Conservation (phyloP, 768 basidiomycete genomes). For the Agaricus bisporus region DNA sequence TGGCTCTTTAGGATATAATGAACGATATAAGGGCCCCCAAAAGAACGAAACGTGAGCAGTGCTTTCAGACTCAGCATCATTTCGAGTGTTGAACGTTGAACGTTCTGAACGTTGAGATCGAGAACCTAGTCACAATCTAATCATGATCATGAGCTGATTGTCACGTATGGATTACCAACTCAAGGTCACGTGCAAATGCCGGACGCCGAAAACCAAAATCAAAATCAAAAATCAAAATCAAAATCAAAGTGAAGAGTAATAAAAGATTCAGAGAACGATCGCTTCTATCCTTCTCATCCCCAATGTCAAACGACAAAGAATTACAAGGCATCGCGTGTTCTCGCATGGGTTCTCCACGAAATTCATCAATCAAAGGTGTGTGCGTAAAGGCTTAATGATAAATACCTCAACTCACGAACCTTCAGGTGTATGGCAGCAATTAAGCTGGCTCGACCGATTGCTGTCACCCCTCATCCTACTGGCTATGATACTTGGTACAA, state of each 20-base stretch:
- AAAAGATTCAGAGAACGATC: neutral
- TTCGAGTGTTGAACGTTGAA: no score
- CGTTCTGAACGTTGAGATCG: no score
- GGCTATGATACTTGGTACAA: neutral
- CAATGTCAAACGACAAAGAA: neutral
- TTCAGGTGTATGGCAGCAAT: constrained; percentile 3
- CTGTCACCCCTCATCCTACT: constrained; percentile 1
- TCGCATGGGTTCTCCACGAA: neutral
- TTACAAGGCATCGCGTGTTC: neutral
- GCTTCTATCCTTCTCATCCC: constrained; percentile 11
- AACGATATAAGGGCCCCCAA: no score
- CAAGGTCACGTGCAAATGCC: no score
- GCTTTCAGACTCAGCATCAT: no score
- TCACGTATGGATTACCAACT: no score
- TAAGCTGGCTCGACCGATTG: constrained; percentile 3
- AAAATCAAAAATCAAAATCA: neutral
- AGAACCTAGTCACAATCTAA: no score
- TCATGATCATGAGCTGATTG: no score
- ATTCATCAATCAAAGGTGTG: neutral
- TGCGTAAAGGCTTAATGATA: neutral
- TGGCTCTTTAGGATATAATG: no score
- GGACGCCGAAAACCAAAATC: neutral
- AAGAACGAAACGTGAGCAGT: no score
- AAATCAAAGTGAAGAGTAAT: neutral
- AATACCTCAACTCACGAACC: neutral